Evolutionary conservation across 176 grass and related monocot species (phyloP).

Genomic region (Panicum miliaceum): DNA sequence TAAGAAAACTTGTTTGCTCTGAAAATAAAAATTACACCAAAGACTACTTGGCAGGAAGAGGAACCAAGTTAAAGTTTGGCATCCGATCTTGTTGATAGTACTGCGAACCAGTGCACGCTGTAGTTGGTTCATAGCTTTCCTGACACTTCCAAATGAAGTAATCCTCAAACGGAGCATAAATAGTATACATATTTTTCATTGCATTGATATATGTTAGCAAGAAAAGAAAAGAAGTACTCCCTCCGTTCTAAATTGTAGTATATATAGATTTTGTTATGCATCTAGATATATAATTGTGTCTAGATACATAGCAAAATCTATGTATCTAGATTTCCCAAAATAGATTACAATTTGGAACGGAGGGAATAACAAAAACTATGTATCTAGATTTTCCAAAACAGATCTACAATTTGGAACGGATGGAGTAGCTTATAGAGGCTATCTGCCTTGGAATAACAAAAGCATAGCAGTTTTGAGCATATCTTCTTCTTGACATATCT

Average conservation of each 20-base stretch:
- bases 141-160: neutral
- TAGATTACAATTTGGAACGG: too few species aligned
- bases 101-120: neutral
- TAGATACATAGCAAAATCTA: too few species aligned
- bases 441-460: conserved; percentile 8
- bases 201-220: neutral
- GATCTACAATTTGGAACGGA: too few species aligned
- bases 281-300: too few species aligned
- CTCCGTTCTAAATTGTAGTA: too few species aligned
- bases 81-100: neutral
- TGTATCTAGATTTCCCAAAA: too few species aligned
- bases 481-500: neutral
- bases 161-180: neutral
- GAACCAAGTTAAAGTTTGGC: neutral
- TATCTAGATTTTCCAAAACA: too few species aligned
- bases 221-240: too few species aligned
- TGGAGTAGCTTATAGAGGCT: neutral
- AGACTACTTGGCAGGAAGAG: neutral
- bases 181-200: neutral
- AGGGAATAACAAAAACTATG: too few species aligned
- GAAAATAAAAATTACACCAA: neutral
- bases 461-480: neutral
- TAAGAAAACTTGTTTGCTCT: neutral
- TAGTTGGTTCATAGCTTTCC: neutral
- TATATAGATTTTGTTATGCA: too few species aligned